phyloP scores from a whole-genome alignment of 2,329 filamentous ascomycete species.

The Colletotrichum spinosum region DNA sequence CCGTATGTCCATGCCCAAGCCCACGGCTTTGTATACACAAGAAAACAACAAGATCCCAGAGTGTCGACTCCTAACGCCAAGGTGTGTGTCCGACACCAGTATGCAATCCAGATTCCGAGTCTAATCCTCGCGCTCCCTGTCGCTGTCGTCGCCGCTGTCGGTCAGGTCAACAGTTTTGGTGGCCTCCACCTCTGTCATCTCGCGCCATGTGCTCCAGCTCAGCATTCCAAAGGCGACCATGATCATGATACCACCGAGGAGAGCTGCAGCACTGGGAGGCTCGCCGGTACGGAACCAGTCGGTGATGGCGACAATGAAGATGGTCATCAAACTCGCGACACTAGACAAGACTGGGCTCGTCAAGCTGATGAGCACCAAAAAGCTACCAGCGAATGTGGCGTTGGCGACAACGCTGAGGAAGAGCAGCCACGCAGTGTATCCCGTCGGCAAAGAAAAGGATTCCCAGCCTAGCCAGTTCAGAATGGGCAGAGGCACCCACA shows the following conservation, averaged over 20 bases:
- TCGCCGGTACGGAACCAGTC: slow-evolving; percentile 89
- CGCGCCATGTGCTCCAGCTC: slow-evolving; percentile 90
- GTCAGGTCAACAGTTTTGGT: slow-evolving; percentile 64
- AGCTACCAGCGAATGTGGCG: slow-evolving; percentile 91
- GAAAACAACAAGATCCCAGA: slow-evolving; percentile 14
- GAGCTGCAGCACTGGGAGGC: slow-evolving; percentile 78
- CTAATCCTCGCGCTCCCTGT: slow-evolving; percentile 51
- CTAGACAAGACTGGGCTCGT: slow-evolving; percentile 93
- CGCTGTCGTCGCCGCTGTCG: slow-evolving; percentile 58
- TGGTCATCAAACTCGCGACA: slow-evolving; percentile 92
- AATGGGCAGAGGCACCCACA: slow-evolving; percentile 93
- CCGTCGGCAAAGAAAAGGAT: slow-evolving; percentile 82
- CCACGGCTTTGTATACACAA: slow-evolving; percentile 13
- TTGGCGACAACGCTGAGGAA: slow-evolving; percentile 86
- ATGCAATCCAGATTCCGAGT: slow-evolving; percentile 21
- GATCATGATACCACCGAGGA: slow-evolving; percentile 87
- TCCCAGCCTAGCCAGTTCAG: slow-evolving; percentile 85
- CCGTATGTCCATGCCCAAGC: slow-evolving; percentile 11
- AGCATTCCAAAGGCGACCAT: slow-evolving; percentile 88
- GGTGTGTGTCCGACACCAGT: slow-evolving; percentile 22
- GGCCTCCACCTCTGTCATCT: slow-evolving; percentile 87
- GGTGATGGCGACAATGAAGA: slow-evolving; percentile 93
- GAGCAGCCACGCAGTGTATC: slow-evolving; percentile 83
- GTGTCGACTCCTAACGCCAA: slow-evolving; percentile 26
- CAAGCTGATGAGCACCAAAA: slow-evolving; percentile 91